Conservation (phyloP, 1,284 basidiomycete genomes). For the Cryptococcus sp. region DNA sequence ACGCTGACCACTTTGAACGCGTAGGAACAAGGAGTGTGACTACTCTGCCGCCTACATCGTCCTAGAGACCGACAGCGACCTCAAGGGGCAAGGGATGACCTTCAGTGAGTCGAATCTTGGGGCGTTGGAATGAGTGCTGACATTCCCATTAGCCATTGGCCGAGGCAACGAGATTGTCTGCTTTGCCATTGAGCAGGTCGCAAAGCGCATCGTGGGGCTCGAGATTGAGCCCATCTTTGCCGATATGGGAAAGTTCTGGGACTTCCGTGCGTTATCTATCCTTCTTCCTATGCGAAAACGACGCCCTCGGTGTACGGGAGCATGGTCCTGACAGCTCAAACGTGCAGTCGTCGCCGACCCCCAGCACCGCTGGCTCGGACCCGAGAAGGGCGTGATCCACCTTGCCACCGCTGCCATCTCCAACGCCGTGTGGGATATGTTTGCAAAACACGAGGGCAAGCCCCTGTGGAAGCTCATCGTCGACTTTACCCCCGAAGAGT, state of each 20-base stretch:
- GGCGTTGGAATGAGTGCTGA: background rate
- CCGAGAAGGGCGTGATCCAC: slow-evolving; percentile 55
- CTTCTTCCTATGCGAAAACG: background rate
- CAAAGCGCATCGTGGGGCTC: slow-evolving; percentile 76
- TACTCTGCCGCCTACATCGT: slow-evolving; percentile 88
- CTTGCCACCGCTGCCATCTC: slow-evolving; percentile 56
- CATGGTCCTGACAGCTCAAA: slow-evolving; percentile 54
- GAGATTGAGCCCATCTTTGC: slow-evolving; percentile 76
- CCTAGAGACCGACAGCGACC: slow-evolving; percentile 62
- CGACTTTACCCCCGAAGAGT: slow-evolving; percentile 65
- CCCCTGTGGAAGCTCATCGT: slow-evolving; percentile 58
- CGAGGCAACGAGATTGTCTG: slow-evolving; percentile 92
- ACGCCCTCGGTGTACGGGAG: background rate
- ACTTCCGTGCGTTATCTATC: slow-evolving; percentile 38
- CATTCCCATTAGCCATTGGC: slow-evolving; percentile 62
- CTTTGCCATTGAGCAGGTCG: slow-evolving; percentile 71
- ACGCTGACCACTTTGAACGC: background rate
- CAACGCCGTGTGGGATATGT: slow-evolving; percentile 55
- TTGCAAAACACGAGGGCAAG: slow-evolving; percentile 54
- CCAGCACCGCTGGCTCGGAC: slow-evolving; percentile 76
- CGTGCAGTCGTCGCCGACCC: slow-evolving; percentile 70
- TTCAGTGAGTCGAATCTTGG: slow-evolving; percentile 57
- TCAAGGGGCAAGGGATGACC: slow-evolving; percentile 88
- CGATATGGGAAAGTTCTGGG: slow-evolving; percentile 69
- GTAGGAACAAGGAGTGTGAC: slow-evolving; percentile 88